Evolutionary conservation across 139 green algal species (phyloP), one percentile per base, ranked within the genome.

Genomic region (Chlorella sp.): DNA sequence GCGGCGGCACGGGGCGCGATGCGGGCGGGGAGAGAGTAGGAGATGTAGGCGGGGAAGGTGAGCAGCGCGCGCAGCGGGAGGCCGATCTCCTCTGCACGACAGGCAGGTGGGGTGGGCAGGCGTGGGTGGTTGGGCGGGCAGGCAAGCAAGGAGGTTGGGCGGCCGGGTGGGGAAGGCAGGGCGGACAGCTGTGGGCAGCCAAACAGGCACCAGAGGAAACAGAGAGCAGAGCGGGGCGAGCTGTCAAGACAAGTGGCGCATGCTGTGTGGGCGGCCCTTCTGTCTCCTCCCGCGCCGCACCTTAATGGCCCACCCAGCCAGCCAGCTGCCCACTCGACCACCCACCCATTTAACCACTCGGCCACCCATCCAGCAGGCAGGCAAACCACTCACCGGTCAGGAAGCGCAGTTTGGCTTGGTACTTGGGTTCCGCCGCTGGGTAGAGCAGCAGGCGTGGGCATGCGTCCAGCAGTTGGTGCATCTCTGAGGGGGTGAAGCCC

Each of bases 361-460:
- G 48, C 48, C 48, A 57, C 7, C 48, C 64, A 71, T 9, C 21
- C 24, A 28, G 21, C 30, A 5, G 5, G 1, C 83, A 87, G 26
- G 36, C 64, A 30, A 30, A 37, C 48, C 64, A 21, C 85, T 0
- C 22, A 83, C 75, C 57, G 0, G 12, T 39, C 77, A 93, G 83
- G 87, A 92, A 92, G 34, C 34, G 14, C 15, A 93, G 82, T 53
- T 93, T 93, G 34, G 48, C 53, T 21, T 86, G 88, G 75, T 90
- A 91, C 57, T 93, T 90, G n/a, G 48, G 75, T 19, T 77, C 40
- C 28, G 85, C n/a, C 32, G 89, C 21, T 61, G 88, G 83, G 88
- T 89, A 92, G 32, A 87, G 80, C 83, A 93, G 80, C 82, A 93
- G 69, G 86, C 84, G 83, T 12, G 81, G 73, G 69, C 77, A 80